Conservation (phyloP, 805 yeast genomes). For the Blastobotrys peoriensis region DNA sequence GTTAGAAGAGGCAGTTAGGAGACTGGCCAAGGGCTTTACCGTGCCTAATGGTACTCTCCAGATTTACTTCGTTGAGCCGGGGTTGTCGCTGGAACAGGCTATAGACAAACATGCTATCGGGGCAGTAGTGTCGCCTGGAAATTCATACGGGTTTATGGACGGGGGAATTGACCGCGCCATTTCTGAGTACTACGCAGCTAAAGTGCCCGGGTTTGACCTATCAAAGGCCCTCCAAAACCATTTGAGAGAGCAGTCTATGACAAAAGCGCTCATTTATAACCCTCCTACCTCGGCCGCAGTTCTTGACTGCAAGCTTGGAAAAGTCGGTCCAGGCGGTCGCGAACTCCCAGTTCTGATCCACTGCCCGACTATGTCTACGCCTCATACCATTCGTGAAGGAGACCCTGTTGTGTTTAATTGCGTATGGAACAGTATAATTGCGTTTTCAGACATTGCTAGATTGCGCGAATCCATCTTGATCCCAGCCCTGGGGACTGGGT, state of each 20-base stretch:
- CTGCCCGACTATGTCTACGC: conserved; percentile 37
- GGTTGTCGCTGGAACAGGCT: conserved; percentile 4
- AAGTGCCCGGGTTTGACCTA: conserved; percentile 16
- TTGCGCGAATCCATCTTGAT: conserved; percentile 24
- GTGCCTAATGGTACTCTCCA: no score
- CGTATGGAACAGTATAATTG: conserved; percentile 37
- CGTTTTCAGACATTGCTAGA: conserved; percentile 22
- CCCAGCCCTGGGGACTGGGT: conserved; percentile 39
- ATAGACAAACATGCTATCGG: conserved; percentile 11
- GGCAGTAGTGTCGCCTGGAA: conserved; percentile 45
- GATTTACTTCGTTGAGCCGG: background rate
- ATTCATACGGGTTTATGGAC: conserved; percentile 43
- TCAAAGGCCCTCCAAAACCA: conserved; percentile 15
- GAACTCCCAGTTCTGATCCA: conserved; percentile 31
- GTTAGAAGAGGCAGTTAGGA: background rate
- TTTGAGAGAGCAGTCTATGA: conserved; percentile 1
- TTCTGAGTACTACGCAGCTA: conserved; percentile 25
- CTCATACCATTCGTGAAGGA: conserved; percentile 16
- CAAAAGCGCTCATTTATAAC: conserved; percentile 29
- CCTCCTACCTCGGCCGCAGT: conserved; percentile 30
- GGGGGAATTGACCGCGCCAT: conserved; percentile 46
- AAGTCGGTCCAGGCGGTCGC: background rate
- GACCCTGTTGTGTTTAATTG: conserved; percentile 32
- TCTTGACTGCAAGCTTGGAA: conserved; percentile 23
- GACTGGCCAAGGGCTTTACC: background rate